These are phyloP conservation scores for Moringa oleifera DNA, from an alignment of 345 rosid species.

Conservation along the genomic window DNA sequence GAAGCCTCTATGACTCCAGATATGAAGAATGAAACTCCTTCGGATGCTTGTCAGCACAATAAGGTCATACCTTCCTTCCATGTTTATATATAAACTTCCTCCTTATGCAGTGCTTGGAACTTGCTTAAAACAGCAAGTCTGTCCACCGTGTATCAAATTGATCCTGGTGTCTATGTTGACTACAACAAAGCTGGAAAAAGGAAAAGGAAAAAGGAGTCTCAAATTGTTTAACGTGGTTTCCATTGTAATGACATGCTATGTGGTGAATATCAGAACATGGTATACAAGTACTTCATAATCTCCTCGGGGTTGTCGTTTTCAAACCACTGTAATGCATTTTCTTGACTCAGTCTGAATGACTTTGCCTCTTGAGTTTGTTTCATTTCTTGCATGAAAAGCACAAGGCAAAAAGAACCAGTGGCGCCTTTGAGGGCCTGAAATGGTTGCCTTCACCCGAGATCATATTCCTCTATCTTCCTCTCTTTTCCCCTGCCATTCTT, in stretches of 20 bases:
- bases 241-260: background rate
- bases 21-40: conserved; percentile 21
- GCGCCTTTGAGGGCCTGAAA: too few species aligned
- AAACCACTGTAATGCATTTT: conserved; percentile 1
- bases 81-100: background rate
- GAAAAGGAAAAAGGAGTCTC: too few species aligned
- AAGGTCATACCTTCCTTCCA: conserved; percentile 28
- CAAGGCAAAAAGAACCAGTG: too few species aligned
- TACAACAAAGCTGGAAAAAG: too few species aligned
- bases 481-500: too few species aligned
- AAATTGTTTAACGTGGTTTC: background rate
- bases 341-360: conserved; percentile 3
- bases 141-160: too few species aligned
- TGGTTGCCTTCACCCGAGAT: too few species aligned
- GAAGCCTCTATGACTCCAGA: conserved; percentile 30
- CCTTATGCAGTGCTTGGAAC: background rate
- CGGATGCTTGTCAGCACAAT: conserved; percentile 17
- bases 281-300: too few species aligned
- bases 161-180: too few species aligned
- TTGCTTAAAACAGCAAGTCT: background rate
- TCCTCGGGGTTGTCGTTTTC: background rate
- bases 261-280: background rate
- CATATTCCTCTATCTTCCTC: too few species aligned
- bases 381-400: too few species aligned
- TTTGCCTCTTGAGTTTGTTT: background rate